phyloP scores from a whole-genome alignment of 345 rosid species.

The Lepidium africanum region DNA sequence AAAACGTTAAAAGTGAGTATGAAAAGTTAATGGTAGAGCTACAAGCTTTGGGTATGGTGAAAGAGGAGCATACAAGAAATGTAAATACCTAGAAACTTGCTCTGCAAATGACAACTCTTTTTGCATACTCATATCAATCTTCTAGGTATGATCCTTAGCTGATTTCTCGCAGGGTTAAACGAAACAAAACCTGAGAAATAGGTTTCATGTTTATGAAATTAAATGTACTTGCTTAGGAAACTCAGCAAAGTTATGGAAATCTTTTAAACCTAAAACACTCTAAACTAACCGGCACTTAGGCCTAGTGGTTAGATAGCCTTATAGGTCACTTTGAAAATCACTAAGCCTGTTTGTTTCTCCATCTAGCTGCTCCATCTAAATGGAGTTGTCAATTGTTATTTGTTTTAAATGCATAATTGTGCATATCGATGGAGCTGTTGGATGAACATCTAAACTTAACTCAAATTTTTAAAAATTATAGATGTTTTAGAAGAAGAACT shows the following conservation, averaged over 20 bases:
- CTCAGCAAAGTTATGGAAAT: background rate
- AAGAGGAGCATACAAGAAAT: constrained; percentile 30
- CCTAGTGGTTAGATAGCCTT: no score
- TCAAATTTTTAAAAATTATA: no score
- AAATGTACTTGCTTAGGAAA: background rate
- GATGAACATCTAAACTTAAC: no score
- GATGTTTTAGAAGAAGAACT: no score
- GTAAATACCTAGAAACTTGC: constrained; percentile 26
- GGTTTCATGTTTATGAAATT: constrained; percentile 5
- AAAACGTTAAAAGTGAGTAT: constrained; percentile 33
- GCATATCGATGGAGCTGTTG: no score
- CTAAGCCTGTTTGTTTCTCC: no score
- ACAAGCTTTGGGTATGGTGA: constrained; percentile 28
- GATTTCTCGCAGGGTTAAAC: background rate
- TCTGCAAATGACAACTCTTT: background rate
- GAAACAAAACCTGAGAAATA: background rate
- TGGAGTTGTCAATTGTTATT: no score
- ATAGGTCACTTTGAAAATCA: no score
- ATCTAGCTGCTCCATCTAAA: no score
- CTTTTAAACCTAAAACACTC: background rate
- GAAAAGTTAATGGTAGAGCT: constrained; percentile 36
- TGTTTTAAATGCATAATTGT: no score
- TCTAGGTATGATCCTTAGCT: background rate
- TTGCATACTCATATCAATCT: background rate
- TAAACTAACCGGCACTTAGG: background rate